These are phyloP conservation scores for Salix viminalis DNA, from an alignment of 345 rosid genomes.

Conservation along the genomic window DNA sequence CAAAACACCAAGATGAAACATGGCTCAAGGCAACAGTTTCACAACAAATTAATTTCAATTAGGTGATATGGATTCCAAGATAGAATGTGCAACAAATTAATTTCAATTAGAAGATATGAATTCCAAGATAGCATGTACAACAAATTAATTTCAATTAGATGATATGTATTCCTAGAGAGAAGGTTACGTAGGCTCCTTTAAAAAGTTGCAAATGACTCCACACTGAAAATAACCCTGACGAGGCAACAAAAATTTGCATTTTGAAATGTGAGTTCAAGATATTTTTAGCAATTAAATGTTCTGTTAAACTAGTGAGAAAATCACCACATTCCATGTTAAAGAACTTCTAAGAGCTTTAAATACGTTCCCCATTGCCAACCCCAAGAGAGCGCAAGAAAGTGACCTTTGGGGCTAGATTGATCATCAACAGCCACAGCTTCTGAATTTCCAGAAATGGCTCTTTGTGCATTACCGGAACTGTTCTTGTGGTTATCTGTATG, in stretches of 20 bases:
- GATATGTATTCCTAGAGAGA: background rate
- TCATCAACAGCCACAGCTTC: conserved; percentile 37
- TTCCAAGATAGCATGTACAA: no score
- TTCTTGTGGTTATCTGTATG: conserved; percentile 33
- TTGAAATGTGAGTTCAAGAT: background rate
- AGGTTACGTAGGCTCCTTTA: background rate
- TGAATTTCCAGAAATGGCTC: conserved; percentile 12
- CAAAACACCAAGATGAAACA: background rate
- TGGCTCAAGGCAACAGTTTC: background rate
- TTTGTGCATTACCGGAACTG: conserved; percentile 32
- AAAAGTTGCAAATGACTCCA: background rate
- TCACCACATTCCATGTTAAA: background rate
- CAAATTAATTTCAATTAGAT: no score
- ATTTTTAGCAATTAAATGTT: background rate
- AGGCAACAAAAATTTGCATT: background rate
- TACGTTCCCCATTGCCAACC: background rate
- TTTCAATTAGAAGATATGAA: no score
- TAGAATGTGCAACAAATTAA: no score
- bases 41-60: background rate
- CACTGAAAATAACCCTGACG: background rate
- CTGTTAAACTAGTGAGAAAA: background rate
- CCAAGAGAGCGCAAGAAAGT: background rate
- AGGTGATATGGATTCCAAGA: background rate
- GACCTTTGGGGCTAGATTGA: conserved; percentile 48
- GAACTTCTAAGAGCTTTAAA: background rate